These are phyloP conservation scores for Xerocomus potaroensis DNA, from an alignment of 768 basidiomycete species.

Conservation along the genomic window DNA sequence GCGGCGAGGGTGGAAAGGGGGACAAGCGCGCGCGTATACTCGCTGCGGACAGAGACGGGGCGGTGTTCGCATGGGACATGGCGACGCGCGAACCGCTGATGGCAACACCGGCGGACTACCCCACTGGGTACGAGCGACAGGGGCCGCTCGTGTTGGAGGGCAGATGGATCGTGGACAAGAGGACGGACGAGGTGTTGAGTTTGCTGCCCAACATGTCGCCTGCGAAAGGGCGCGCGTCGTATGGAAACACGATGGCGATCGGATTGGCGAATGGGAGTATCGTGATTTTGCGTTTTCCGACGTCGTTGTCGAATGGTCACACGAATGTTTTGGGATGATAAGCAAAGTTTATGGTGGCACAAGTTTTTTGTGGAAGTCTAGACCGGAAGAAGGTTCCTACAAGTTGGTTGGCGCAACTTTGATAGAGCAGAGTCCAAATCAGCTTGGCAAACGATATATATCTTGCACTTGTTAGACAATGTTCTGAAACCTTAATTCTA, in stretches of 20 bases:
- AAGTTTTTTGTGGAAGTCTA: too few species aligned
- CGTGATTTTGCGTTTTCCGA: conserved; percentile 24
- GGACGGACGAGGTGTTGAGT: conserved; percentile 10
- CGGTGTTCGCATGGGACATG: conserved; percentile 27
- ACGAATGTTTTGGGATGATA: too few species aligned
- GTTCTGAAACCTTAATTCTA: too few species aligned
- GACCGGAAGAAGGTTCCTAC: too few species aligned
- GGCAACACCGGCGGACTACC: conserved; percentile 21
- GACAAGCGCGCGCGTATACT: too few species aligned
- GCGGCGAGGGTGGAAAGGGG: too few species aligned
- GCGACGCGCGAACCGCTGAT: conserved; percentile 16
- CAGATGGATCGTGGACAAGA: conserved; percentile 24
- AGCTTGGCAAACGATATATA: too few species aligned
- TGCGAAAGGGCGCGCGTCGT: conserved; percentile 19
- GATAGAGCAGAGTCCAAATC: too few species aligned
- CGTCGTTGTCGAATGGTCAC: too few species aligned
- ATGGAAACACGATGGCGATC: conserved; percentile 18
- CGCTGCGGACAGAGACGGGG: conserved; percentile 20
- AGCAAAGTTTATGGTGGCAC: too few species aligned
- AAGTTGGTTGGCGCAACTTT: too few species aligned
- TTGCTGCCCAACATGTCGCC: conserved; percentile 30
- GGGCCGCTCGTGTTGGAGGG: conserved; percentile 17
- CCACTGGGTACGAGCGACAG: background rate
- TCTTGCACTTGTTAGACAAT: too few species aligned
- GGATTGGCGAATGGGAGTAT: conserved; percentile 28